These are phyloP conservation scores for Musa troglodytarum DNA, from an alignment of 176 grass and related monocot genomes.

Conservation along the genomic window DNA sequence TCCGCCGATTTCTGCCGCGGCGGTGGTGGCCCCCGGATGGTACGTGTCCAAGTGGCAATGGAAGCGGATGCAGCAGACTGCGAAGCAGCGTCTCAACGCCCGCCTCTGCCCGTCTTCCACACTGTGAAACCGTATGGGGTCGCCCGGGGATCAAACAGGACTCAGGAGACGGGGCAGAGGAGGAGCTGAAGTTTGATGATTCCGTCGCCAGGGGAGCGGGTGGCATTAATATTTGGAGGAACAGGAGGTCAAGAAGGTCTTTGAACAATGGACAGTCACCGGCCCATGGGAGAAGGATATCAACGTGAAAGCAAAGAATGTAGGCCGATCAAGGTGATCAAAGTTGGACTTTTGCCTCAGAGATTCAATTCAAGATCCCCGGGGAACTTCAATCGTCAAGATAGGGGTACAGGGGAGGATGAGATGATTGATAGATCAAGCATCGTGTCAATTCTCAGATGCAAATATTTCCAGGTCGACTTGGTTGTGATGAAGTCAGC, in stretches of 20 bases:
- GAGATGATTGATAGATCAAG: neutral
- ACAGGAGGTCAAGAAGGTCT: slow-evolving; percentile 11
- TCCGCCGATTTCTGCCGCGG: slow-evolving; percentile 38
- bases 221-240: slow-evolving; percentile 5
- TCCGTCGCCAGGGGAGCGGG: slow-evolving; percentile 26
- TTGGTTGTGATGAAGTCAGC: neutral
- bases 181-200: slow-evolving; percentile 28
- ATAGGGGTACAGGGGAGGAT: neutral
- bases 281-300: neutral
- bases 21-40: slow-evolving; percentile 71
- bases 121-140: slow-evolving; percentile 49
- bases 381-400: neutral
- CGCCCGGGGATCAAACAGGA: neutral
- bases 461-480: neutral
- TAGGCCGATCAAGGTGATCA: neutral
- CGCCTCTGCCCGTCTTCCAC: slow-evolving; percentile 58
- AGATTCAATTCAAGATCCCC: neutral
- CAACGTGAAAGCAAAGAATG: neutral
- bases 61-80: slow-evolving; percentile 95
- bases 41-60: slow-evolving; percentile 96
- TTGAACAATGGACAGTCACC: neutral
- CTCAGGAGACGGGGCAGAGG: neutral
- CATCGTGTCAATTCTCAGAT: neutral
- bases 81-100: slow-evolving; percentile 85
- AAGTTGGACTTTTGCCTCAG: neutral